Base-by-base conservation (phyloP, 2,329 filamentous ascomycete genomes). In the Arthrobotrys entomopaga region DNA sequence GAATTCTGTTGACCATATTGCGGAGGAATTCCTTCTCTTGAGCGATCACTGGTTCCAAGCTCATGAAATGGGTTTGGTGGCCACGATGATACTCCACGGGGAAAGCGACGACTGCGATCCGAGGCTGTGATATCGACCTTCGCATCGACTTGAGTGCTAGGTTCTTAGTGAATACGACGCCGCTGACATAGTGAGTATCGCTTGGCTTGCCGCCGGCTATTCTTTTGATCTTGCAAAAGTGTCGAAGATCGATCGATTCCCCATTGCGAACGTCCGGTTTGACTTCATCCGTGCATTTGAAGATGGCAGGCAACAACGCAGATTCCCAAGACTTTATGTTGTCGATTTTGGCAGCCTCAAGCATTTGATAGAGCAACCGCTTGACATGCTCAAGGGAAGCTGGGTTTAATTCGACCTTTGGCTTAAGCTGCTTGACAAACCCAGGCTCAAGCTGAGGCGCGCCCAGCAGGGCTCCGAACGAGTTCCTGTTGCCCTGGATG, bases 41-140 rank as follows among this genome's bases (percentile, higher is more conserved):
- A 65, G 94, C 91, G 78, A 99, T 97, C 65, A 99, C 93, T 43
- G 94, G 94, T 78, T 98, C 93, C 57, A 99, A 83, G 79, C 95
- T 99, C 93, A 99, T 97, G 81, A 99, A 98, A 80, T 98, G 93
- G 76, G 92, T 87, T 79, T 94, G 90, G 78, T 97, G 93, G n/a
- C 56, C 56, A 43, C 95, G 88, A 70, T 96, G 92, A 81, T 99
- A 99, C 80, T 99, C 95, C 69, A 99, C 92, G 0, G 95, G 89
- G 79, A 99, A 99, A 0, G 93, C 94, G 67, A 99, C 90, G 76
- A 99, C 92, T 56, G 97, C 86, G 75, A 99, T 95, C 34, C 92
- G 89, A 2, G 95, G 95, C 64, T 91, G 90, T 11, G 86, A 82
- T 76, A 98, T 95, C 76, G 88, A 91, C 67, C 95, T 88, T 16